Evolutionary conservation across 768 basidiomycete species (phyloP).

Genomic region (Crepidotus variabilis): DNA sequence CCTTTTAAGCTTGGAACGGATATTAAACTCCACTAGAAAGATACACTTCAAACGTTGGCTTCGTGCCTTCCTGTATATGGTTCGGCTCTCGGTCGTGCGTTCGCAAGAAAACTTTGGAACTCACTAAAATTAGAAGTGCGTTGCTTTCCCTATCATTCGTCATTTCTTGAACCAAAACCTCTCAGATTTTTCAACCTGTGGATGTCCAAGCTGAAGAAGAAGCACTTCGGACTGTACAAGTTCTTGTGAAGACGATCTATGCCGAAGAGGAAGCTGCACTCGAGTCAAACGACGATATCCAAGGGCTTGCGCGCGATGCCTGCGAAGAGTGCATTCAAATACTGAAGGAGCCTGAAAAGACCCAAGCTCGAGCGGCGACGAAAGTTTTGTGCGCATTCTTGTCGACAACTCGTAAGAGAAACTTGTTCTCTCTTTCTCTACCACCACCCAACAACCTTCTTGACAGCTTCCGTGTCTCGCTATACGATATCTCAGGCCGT

Average conservation of each 20-base stretch:
- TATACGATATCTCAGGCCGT: slow-evolving; percentile 67
- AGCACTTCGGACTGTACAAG: slow-evolving; percentile 68
- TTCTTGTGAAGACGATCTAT: slow-evolving; percentile 75
- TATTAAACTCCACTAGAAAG: slow-evolving; percentile 49
- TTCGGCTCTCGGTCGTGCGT: slow-evolving; percentile 47
- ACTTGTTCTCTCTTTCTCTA: slow-evolving; percentile 3
- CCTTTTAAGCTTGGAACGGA: not conserved
- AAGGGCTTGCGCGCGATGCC: slow-evolving; percentile 67
- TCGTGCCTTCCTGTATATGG: slow-evolving; percentile 87
- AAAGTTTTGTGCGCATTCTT: slow-evolving; percentile 79
- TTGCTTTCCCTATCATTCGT: not conserved
- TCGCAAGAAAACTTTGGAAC: slow-evolving; percentile 84
- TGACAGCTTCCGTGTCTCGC: slow-evolving; percentile 60
- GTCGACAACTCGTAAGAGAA: slow-evolving; percentile 67
- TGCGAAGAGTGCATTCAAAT: slow-evolving; percentile 79
- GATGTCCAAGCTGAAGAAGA: slow-evolving; percentile 71
- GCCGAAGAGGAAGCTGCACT: slow-evolving; percentile 35
- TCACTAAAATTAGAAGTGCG: slow-evolving; percentile 86
- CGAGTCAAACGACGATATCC: slow-evolving; percentile 36
- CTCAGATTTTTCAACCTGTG: slow-evolving; percentile 88
- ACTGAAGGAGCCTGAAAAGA: slow-evolving; percentile 90
- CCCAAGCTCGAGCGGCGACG: slow-evolving; percentile 83
- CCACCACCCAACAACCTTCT: not conserved
- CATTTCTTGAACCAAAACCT: not conserved
- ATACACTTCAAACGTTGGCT: slow-evolving; percentile 77